Conservation (phyloP, 176 grass and related monocot species). For the Cymbopogon citratus region DNA sequence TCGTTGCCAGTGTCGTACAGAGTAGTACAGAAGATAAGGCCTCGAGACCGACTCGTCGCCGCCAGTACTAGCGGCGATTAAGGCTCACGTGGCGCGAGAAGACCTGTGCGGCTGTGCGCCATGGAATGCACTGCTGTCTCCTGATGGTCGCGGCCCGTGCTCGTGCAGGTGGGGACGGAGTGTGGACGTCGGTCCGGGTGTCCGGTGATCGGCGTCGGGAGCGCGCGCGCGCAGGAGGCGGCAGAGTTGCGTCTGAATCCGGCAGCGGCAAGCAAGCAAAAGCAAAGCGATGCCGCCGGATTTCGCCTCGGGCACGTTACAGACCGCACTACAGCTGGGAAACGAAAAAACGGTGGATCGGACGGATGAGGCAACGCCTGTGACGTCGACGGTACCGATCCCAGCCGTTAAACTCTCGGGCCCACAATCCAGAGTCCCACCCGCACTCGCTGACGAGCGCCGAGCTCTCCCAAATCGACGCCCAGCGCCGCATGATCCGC, state of each 20-base stretch:
- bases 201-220: too few species aligned
- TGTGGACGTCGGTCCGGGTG: too few species aligned
- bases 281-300: not conserved
- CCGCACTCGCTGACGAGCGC: not conserved
- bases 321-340: not conserved
- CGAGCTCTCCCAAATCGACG: slow-evolving; percentile 25
- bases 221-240: too few species aligned
- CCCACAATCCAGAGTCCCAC: not conserved
- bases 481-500: slow-evolving; percentile 38
- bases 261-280: not conserved
- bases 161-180: too few species aligned
- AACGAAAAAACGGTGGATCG: not conserved
- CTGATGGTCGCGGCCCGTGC: too few species aligned
- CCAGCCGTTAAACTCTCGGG: not conserved
- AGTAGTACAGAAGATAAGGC: too few species aligned
- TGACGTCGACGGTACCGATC: not conserved
- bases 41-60: too few species aligned
- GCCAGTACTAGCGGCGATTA: too few species aligned
- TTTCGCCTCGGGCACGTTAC: not conserved
- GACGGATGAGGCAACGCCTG: not conserved
- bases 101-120: too few species aligned
- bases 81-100: too few species aligned
- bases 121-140: too few species aligned
- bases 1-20: too few species aligned
- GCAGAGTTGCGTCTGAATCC: not conserved